Conservation (phyloP, 2,329 filamentous ascomycete genomes). For the Aspergillus spinulosporus region DNA sequence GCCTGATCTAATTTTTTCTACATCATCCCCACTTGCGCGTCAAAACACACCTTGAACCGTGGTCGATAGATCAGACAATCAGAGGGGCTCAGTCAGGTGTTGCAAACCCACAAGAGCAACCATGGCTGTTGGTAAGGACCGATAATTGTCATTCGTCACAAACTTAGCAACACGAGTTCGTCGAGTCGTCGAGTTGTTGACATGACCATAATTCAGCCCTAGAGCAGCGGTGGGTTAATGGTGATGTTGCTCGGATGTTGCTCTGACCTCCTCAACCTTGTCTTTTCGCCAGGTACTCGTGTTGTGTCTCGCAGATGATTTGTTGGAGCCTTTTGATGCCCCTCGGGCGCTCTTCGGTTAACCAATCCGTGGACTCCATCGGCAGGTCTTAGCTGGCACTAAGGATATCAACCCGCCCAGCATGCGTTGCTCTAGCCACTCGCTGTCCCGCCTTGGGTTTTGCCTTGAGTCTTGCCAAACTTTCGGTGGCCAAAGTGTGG, state of each 20-base stretch:
- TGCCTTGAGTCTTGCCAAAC: constrained; percentile 26
- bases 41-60: constrained; percentile 19
- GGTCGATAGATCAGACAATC: constrained; percentile 13
- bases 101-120: neutral
- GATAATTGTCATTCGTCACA: too few relatives aligned
- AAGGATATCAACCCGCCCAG: constrained; percentile 32
- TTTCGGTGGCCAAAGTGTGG: constrained; percentile 22
- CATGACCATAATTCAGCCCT: constrained; percentile 9
- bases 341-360: constrained; percentile 16
- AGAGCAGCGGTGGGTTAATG: neutral
- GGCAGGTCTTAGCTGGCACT: constrained; percentile 27
- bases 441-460: constrained; percentile 17
- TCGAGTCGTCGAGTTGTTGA: too few relatives aligned
- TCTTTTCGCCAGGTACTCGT: constrained; percentile 18
- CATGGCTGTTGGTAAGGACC: neutral
- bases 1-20: constrained; percentile 13
- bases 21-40: constrained; percentile 22
- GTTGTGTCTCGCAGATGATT: constrained; percentile 20
- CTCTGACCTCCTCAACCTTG: constrained; percentile 12
- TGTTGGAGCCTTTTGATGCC: constrained; percentile 13
- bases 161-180: too few relatives aligned
- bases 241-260: neutral
- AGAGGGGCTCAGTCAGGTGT: constrained; percentile 2
- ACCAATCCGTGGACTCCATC: constrained; percentile 26
- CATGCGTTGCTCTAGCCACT: constrained; percentile 26